Evolutionary conservation across 2,329 filamentous ascomycete genomes (phyloP).

Genomic region (Fusarium sp.): DNA sequence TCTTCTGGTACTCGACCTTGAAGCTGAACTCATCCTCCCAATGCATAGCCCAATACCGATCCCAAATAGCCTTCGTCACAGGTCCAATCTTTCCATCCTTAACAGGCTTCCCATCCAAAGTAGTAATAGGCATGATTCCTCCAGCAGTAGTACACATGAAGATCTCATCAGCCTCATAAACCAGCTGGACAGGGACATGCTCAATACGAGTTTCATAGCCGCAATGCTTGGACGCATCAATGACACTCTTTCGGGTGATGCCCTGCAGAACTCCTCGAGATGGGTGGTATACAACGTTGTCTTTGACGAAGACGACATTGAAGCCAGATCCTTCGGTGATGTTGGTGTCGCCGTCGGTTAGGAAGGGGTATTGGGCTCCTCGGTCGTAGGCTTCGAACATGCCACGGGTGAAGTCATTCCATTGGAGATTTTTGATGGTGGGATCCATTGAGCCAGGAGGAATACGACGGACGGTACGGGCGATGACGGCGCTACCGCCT

Average conservation of each 20-base stretch:
- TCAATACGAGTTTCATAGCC: conserved; percentile 48
- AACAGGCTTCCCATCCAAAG: conserved; percentile 56
- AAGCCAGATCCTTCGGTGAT: conserved; percentile 63
- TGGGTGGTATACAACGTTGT: conserved; percentile 58
- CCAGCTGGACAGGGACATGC: conserved; percentile 6
- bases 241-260: conserved; percentile 60
- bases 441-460: conserved; percentile 62
- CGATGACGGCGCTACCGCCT: conserved; percentile 57
- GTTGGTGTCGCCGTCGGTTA: conserved; percentile 62
- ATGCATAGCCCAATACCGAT: conserved; percentile 54
- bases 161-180: conserved; percentile 59
- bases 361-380: conserved; percentile 59
- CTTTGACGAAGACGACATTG: conserved; percentile 60
- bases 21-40: conserved; percentile 34
- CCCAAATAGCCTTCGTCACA: conserved; percentile 61
- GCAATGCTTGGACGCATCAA: conserved; percentile 53
- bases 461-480: conserved; percentile 57
- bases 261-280: conserved; percentile 61
- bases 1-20: conserved; percentile 23
- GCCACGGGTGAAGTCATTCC: conserved; percentile 60
- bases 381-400: conserved; percentile 61
- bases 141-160: conserved; percentile 66
- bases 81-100: conserved; percentile 57
- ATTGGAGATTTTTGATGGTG: conserved; percentile 63
- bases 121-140: conserved; percentile 63